Percentiles rank a stretch among this genome's conserved stretches.
Conservation (phyloP, 495 filamentous ascomycete genomes). For the Hapsidospora chrysogenum region DNA sequence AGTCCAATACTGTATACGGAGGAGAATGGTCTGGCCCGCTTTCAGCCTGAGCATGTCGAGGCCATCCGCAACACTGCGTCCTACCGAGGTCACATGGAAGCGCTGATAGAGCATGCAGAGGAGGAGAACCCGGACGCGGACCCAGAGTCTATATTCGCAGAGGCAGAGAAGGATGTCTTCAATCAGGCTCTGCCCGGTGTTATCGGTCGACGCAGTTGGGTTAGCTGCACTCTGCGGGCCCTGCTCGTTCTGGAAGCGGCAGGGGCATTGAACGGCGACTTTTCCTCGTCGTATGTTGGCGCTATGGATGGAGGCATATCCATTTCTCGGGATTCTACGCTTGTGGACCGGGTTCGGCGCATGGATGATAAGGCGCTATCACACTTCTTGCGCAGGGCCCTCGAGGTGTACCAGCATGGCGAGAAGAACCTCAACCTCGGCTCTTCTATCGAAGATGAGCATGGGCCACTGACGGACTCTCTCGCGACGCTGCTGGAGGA, state of each 20-base stretch:
- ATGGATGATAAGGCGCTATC: background rate
- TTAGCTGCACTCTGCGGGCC: background rate
- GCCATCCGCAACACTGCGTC: conserved; percentile 65
- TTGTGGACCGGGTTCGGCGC: background rate
- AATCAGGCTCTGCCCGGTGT: too few species aligned
- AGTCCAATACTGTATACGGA: conserved; percentile 39
- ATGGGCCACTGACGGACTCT: conserved; percentile 7
- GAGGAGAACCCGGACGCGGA: conserved; percentile 10
- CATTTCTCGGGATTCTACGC: background rate
- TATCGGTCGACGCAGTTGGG: background rate
- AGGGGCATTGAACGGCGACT: background rate
- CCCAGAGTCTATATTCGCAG: too few species aligned
- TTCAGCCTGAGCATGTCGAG: conserved; percentile 47
- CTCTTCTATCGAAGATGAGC: conserved; percentile 13
- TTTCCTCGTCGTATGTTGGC: background rate
- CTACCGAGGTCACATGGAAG: conserved; percentile 41
- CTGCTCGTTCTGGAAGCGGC: background rate
- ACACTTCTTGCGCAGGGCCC: background rate
- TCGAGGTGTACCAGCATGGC: conserved; percentile 10
- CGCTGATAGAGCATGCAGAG: conserved; percentile 12
- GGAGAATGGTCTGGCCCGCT: conserved; percentile 14
- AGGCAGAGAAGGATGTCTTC: conserved; percentile 21
- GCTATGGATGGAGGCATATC: background rate
- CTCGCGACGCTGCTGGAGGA: conserved; percentile 22
- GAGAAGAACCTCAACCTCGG: conserved; percentile 19